Percentiles rank a stretch among this genome's conserved stretches.
Evolutionary conservation across 2,329 filamentous ascomycete species (phyloP).

Genomic region (Magnaporthiopsis incrustans): DNA sequence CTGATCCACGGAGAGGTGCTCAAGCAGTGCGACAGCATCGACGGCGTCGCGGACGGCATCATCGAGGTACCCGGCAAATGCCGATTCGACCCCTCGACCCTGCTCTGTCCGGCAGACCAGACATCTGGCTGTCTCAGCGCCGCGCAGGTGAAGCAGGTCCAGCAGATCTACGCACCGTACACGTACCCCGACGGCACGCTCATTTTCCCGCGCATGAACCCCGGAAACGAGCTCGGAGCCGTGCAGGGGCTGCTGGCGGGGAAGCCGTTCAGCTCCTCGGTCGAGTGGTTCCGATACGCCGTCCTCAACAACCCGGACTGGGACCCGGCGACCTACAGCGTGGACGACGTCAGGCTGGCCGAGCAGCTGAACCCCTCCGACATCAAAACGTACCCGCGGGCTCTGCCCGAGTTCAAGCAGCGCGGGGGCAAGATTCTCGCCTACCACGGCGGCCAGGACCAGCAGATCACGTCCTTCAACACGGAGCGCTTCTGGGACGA

Average conservation of each 20-base stretch:
- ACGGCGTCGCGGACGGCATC: constrained; percentile 10
- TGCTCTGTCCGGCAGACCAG: constrained; percentile 6
- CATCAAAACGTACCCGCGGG: constrained; percentile 23
- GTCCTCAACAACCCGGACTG: constrained; percentile 36
- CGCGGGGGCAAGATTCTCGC: constrained; percentile 36
- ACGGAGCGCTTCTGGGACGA: constrained; percentile 40
- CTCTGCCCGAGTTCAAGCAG: constrained; percentile 24
- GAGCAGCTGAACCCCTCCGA: constrained; percentile 14
- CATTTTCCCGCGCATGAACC: constrained; percentile 41
- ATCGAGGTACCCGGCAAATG: constrained; percentile 11
- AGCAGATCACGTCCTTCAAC: constrained; percentile 34
- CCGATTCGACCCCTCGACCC: constrained; percentile 6
- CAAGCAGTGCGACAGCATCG: constrained; percentile 10
- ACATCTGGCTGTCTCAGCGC: constrained; percentile 5
- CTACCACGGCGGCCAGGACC: constrained; percentile 35
- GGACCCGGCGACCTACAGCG: constrained; percentile 28
- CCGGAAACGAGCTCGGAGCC: constrained; percentile 34
- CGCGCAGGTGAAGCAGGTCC: constrained; percentile 6
- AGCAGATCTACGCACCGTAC: constrained; percentile 9
- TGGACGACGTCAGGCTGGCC: constrained; percentile 24
- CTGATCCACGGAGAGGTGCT: constrained; percentile 11
- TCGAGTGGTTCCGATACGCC: constrained; percentile 40
- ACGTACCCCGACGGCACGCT: constrained; percentile 27
- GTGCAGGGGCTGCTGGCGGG: constrained; percentile 29
- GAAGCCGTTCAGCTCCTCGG: constrained; percentile 30